phyloP scores from a whole-genome alignment of 2,329 filamentous ascomycete species.

The Ciborinia camelliae region DNA sequence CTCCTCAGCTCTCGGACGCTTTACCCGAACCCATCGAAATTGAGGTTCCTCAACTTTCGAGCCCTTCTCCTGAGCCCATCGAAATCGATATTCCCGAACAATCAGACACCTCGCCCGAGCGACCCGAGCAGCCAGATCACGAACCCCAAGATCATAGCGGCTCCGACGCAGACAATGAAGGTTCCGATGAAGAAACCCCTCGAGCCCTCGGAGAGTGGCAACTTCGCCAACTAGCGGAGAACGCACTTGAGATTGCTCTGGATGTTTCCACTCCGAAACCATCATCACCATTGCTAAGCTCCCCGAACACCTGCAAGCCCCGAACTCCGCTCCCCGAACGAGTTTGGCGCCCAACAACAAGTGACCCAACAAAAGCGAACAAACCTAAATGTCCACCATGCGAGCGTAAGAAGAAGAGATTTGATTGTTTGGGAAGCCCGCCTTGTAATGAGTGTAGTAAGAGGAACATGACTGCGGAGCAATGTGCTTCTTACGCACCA shows the following conservation, averaged over 20 bases:
- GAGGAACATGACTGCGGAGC: slow-evolving; percentile 9
- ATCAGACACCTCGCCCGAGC: neutral
- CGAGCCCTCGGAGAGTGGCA: slow-evolving; percentile 1
- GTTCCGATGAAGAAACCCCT: neutral
- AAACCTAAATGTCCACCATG: slow-evolving; percentile 20
- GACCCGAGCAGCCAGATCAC: neutral
- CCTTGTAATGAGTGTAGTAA: slow-evolving; percentile 17
- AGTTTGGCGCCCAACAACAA: slow-evolving; percentile 6
- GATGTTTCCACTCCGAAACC: neutral
- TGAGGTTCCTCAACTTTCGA: neutral
- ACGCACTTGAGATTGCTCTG: slow-evolving; percentile 11
- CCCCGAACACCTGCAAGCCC: neutral
- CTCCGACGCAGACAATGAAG: slow-evolving; percentile 15
- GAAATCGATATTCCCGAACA: neutral
- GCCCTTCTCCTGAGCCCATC: neutral
- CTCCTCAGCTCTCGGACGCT: neutral
- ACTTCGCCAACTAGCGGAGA: slow-evolving; percentile 12
- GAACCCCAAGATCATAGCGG: slow-evolving; percentile 12
- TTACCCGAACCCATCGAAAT: neutral
- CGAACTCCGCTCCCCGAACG: slow-evolving; percentile 13
- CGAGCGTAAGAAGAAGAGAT: slow-evolving; percentile 16
- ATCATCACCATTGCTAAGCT: neutral
- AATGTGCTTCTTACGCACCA: neutral
- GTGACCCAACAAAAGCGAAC: slow-evolving; percentile 5
- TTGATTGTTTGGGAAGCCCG: slow-evolving; percentile 13